Percentiles rank a stretch among this genome's conserved stretches.
Evolutionary conservation across 257 asterid species (phyloP).

Genomic region (Nicotiana obtusifolia): DNA sequence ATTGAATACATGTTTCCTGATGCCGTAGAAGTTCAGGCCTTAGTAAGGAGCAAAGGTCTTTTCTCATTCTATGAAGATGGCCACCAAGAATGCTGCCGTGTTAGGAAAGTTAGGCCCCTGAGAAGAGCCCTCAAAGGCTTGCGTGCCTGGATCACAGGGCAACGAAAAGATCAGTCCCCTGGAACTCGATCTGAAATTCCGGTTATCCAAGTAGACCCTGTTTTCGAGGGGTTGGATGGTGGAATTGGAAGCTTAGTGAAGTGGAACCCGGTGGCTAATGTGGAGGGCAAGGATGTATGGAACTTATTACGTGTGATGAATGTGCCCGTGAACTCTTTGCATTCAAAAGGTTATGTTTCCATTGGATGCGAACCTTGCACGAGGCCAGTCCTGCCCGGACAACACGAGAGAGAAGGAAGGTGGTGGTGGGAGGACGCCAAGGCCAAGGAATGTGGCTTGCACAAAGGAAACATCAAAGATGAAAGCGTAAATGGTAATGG

Average conservation of each 20-base stretch:
- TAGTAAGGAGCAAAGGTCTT: conserved; percentile 77
- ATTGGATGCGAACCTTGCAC: conserved; percentile 95
- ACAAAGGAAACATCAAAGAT: conserved; percentile 75
- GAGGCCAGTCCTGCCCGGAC: conserved; percentile 73
- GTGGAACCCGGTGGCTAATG: conserved; percentile 86
- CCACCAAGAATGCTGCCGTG: conserved; percentile 92
- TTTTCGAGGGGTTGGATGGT: conserved; percentile 73
- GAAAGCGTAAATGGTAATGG: conserved; percentile 28
- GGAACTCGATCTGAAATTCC: conserved; percentile 86
- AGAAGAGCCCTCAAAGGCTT: conserved; percentile 74
- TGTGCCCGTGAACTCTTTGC: conserved; percentile 75
- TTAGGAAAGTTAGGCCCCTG: conserved; percentile 74
- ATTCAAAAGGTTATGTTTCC: conserved; percentile 61
- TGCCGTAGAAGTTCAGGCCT: conserved; percentile 66
- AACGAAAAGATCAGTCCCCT: conserved; percentile 84
- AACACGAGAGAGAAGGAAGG: conserved; percentile 90
- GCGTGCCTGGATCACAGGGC: conserved; percentile 89
- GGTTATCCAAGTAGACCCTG: conserved; percentile 71
- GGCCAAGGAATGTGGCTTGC: conserved; percentile 91
- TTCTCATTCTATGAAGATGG: conserved; percentile 91
- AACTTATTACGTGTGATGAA: conserved; percentile 60
- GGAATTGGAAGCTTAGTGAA: conserved; percentile 78
- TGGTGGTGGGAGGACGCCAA: conserved; percentile 99
- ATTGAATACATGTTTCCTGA: conserved; percentile 90
- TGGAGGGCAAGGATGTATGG: conserved; percentile 63